Evolutionary conservation across 495 filamentous ascomycete species (phyloP).

Genomic region (Xylaria longipes): DNA sequence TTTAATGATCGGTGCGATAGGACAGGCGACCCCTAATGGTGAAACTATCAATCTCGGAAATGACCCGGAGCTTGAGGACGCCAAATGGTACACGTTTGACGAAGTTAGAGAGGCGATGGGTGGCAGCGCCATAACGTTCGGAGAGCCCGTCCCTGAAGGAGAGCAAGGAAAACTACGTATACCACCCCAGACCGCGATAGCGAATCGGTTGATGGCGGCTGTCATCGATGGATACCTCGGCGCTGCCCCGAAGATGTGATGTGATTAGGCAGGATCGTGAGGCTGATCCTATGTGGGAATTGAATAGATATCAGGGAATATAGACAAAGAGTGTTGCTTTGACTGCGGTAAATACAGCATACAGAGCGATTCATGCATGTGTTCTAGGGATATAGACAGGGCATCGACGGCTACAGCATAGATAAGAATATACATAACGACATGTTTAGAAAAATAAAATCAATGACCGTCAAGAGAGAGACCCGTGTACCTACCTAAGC

Average conservation of each 20-base stretch:
- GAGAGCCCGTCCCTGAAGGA: constrained; percentile 68
- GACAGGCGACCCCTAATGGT: constrained; percentile 77
- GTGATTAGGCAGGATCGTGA: constrained; percentile 24
- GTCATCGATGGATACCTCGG: constrained; percentile 52
- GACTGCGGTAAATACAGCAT: not conserved
- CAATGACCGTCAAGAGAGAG: not conserved
- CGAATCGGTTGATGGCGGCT: constrained; percentile 69
- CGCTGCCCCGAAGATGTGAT: constrained; percentile 52
- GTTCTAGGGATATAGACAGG: not conserved
- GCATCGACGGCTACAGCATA: not conserved
- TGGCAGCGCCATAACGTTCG: constrained; percentile 68
- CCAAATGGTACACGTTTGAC: constrained; percentile 80
- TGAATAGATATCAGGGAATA: constrained; percentile 5
- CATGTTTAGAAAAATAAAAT: not conserved
- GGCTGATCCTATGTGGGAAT: not conserved
- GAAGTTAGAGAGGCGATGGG: constrained; percentile 70
- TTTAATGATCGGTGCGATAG: constrained; percentile 94
- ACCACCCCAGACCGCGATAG: constrained; percentile 80
- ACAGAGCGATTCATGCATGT: not conserved
- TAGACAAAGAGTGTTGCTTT: not conserved
- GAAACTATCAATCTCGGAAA: constrained; percentile 84
- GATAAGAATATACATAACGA: not conserved
- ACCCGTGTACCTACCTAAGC: not conserved
- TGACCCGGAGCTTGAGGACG: constrained; percentile 90
- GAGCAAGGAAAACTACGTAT: constrained; percentile 74